Conservation (phyloP, 1,284 basidiomycete species). For the Apiotrichum laibachii region DNA sequence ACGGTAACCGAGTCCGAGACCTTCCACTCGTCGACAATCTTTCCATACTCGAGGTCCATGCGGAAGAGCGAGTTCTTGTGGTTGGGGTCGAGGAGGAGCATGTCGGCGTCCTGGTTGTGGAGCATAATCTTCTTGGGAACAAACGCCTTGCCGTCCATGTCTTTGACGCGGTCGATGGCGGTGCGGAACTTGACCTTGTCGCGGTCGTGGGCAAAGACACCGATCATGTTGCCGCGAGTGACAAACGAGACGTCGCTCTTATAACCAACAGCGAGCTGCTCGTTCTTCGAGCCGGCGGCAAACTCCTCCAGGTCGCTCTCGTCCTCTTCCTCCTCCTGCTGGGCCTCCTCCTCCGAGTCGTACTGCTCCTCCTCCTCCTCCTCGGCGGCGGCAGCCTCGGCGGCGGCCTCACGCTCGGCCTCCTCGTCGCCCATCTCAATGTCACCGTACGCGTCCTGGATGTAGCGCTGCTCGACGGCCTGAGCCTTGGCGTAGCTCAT, state of each 20-base stretch:
- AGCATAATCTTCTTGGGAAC: slow-evolving; percentile 93
- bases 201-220: slow-evolving; percentile 87
- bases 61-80: slow-evolving; percentile 83
- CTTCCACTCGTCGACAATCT: slow-evolving; percentile 98
- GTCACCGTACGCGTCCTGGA: slow-evolving; percentile 67
- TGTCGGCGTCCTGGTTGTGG: slow-evolving; percentile 93
- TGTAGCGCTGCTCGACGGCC: slow-evolving; percentile 63
- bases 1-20: slow-evolving; percentile 84
- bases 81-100: slow-evolving; percentile 85
- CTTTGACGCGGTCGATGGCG: slow-evolving; percentile 80
- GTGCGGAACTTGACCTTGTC: slow-evolving; percentile 81
- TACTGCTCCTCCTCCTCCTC: slow-evolving; percentile 66
- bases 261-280: slow-evolving; percentile 90
- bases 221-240: slow-evolving; percentile 91
- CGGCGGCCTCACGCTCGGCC: slow-evolving; percentile 41
- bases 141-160: slow-evolving; percentile 78
- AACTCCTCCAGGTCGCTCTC: slow-evolving; percentile 54
- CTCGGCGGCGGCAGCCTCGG: slow-evolving; percentile 57
- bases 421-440: slow-evolving; percentile 75
- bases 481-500: slow-evolving; percentile 77
- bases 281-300: slow-evolving; percentile 67
- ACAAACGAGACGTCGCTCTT: slow-evolving; percentile 96
- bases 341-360: slow-evolving; percentile 63
- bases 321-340: slow-evolving; percentile 55
- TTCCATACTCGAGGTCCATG: slow-evolving; percentile 92